Base-by-base conservation (phyloP, 129 eudicot genomes). In the Helichrysum umbraculigerum region DNA sequence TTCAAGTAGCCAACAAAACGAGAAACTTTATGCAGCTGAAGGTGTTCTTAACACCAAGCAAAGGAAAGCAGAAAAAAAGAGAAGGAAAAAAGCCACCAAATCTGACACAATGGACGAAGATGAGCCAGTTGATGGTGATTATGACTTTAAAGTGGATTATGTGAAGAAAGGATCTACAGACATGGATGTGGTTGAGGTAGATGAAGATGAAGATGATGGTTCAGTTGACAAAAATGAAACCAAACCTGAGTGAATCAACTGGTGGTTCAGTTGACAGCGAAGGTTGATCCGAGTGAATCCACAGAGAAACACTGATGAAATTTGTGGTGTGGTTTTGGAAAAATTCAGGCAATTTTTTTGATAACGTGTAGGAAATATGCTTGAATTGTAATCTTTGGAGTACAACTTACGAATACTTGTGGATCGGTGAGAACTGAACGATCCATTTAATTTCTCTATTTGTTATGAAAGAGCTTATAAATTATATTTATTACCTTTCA, bases 131-230 rank as follows among this genome's bases (percentile, higher is more conserved):
- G 51, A 44, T 44, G 51, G 54, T 47, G 54, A 47, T 79, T 79
- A 79, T 5, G 83, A 79, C 50, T 79, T 79, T 15, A 94, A 94
- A 81, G 92, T 91, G 73, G 98, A 94, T 87, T 91, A 87, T 64
- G 73, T 28, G 59, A 82, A 76, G 75, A 86, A 35, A 70, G 87
- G 79, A 8, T 73, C 88, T 54, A 12, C 29, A 2, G 80, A 78
- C 28, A 85, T 80, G 86, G 92, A 86, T 22, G 87, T 14, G 0
- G 86, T 68, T 11, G 89, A 86, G n/a, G 96, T 81, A 1, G 87
- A 76, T 4, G 82, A 50, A 0, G 41, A 21, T 21, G 76, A 66
- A 4, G 85, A 39, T 44, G 79, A 52, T 15, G 65, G 54, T 47
- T 47, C 54, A 14, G 54, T 47, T 47, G 54, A 47, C 54, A 47